phyloP scores from a whole-genome alignment of 257 asterid genomes.

The Fraxinus pennsylvanica region DNA sequence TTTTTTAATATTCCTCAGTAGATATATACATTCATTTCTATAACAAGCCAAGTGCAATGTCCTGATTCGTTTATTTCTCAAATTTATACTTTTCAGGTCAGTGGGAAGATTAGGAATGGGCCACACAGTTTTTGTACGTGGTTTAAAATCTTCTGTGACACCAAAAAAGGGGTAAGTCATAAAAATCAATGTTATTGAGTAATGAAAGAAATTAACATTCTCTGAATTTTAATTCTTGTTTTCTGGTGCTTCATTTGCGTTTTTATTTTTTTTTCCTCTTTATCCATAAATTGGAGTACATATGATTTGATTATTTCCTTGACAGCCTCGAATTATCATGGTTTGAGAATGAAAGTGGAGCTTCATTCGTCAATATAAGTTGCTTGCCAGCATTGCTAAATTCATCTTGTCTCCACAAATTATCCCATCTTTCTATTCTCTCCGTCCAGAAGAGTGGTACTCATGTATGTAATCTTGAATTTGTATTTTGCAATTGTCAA shows the following conservation, averaged over 20 bases:
- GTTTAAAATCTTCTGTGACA: constrained; percentile 63
- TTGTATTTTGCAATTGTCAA: constrained; percentile 8
- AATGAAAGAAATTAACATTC: neutral
- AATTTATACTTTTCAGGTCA: constrained; percentile 57
- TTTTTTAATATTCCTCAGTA: constrained; percentile 12
- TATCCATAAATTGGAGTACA: constrained; percentile 12
- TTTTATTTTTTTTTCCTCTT: neutral
- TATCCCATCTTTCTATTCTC: constrained; percentile 58
- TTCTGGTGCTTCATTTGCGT: neutral
- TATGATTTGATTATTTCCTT: constrained; percentile 14
- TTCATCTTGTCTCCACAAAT: constrained; percentile 74
- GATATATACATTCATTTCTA: constrained; percentile 14
- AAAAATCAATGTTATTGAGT: constrained; percentile 9
- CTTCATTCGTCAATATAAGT: constrained; percentile 75
- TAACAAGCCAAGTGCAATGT: neutral
- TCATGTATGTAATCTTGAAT: constrained; percentile 50
- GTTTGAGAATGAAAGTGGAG: constrained; percentile 61
- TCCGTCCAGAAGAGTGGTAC: constrained; percentile 41
- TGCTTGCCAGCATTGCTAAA: constrained; percentile 79
- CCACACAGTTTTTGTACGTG: constrained; percentile 73
- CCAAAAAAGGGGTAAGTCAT: constrained; percentile 52
- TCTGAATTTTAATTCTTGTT: neutral
- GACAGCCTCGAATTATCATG: constrained; percentile 78
- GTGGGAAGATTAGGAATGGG: constrained; percentile 72
- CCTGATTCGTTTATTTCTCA: neutral